Evolutionary conservation across 805 yeast genomes (phyloP).

Genomic region (Myxozyma nipponensis): DNA sequence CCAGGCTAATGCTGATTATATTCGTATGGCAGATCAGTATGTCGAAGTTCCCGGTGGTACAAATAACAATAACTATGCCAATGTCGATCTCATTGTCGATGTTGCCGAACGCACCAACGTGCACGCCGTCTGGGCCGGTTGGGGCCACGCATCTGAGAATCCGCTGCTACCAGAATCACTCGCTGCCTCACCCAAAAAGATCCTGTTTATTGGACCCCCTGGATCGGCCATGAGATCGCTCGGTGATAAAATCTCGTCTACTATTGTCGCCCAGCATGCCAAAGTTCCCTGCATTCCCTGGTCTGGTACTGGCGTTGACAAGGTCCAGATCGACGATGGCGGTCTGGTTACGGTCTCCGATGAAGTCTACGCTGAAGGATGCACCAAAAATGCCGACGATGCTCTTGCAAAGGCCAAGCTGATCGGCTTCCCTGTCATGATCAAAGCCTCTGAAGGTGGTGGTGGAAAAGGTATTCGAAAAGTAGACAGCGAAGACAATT

Average conservation of each 20-base stretch:
- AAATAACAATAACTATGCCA: conserved; percentile 96
- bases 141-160: conserved; percentile 99
- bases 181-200: conserved; percentile 86
- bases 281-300: conserved; percentile 98
- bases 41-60: conserved; percentile 99
- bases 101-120: conserved; percentile 94
- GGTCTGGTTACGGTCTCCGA: conserved; percentile 87
- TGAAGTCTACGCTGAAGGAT: conserved; percentile 79
- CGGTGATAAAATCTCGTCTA: conserved; percentile 96
- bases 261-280: conserved; percentile 99
- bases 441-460: conserved; percentile 99
- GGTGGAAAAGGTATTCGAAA: conserved; percentile 99
- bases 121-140: conserved; percentile 99
- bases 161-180: conserved; percentile 89
- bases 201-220: conserved; percentile 97
- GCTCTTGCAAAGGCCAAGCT: conserved; percentile 79
- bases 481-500: conserved; percentile 80
- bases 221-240: conserved; percentile 99
- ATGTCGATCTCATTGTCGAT: conserved; percentile 94
- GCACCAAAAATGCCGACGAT: conserved; percentile 80
- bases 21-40: conserved; percentile 98
- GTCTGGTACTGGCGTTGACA: conserved; percentile 97
- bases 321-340: conserved; percentile 62
- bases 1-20: conserved; percentile 94
- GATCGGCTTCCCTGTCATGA: conserved; percentile 98